Percentiles rank a stretch among this genome's conserved stretches.
phyloP scores from a whole-genome alignment of 2,329 filamentous ascomycete species.

The Microascus cirrosus region DNA sequence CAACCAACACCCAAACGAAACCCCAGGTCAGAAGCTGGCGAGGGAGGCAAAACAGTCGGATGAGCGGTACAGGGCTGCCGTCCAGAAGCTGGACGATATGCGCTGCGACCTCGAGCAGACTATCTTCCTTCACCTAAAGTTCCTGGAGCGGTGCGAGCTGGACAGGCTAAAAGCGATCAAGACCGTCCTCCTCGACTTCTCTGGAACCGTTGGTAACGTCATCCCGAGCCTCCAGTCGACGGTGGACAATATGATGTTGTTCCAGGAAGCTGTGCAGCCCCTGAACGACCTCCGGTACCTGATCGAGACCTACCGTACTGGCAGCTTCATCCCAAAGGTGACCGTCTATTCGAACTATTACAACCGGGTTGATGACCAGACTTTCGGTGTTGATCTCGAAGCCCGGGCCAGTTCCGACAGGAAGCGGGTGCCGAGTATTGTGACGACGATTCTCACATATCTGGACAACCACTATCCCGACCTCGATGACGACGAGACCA shows the following conservation, averaged over 20 bases:
- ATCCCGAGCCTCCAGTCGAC: slow-evolving; percentile 92
- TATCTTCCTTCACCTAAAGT: slow-evolving; percentile 84
- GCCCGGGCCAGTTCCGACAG: slow-evolving; percentile 84
- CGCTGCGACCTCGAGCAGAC: slow-evolving; percentile 93
- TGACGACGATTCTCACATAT: slow-evolving; percentile 89
- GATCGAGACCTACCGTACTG: slow-evolving; percentile 92
- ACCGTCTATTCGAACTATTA: slow-evolving; percentile 98
- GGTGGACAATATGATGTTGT: slow-evolving; percentile 97
- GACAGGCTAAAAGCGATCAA: slow-evolving; percentile 97
- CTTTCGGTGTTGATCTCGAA: slow-evolving; percentile 96
- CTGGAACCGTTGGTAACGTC: slow-evolving; percentile 92
- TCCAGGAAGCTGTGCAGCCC: slow-evolving; percentile 97
- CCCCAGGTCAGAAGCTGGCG: slow-evolving; percentile 72
- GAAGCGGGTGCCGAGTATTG: slow-evolving; percentile 85
- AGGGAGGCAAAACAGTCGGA: slow-evolving; percentile 85
- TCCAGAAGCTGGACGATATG: slow-evolving; percentile 79
- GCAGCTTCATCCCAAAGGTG: slow-evolving; percentile 81
- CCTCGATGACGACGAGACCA: slow-evolving; percentile 87
- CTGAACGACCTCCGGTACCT: slow-evolving; percentile 82
- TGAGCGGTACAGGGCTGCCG: slow-evolving; percentile 80
- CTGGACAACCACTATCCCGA: slow-evolving; percentile 96
- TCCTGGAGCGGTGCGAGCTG: slow-evolving; percentile 93
- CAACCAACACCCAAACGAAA: slow-evolving; percentile 92
- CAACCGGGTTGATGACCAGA: slow-evolving; percentile 94
- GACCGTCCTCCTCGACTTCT: slow-evolving; percentile 94